Base-by-base conservation (phyloP, 2,329 filamentous ascomycete species). In the Coleophoma eucalyptorum region DNA sequence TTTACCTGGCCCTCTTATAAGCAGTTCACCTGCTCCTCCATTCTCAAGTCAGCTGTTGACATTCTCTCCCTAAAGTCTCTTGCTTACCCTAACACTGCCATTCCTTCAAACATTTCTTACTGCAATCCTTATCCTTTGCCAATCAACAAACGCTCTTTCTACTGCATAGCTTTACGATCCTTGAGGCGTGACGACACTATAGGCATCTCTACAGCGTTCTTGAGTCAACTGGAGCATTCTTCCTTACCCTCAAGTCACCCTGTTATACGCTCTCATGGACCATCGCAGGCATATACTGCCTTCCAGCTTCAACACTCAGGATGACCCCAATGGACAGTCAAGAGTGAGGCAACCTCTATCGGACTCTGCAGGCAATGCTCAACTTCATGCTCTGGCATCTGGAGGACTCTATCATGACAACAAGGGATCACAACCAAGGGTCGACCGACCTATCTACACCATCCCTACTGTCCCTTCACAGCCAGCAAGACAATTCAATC, bases 91-190 rank as follows among this genome's bases (percentile, higher is more conserved):
- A 52, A 50, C 33, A 48, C 53, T 60, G 50, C 56, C 62, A 66
- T 65, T 65, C 62, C 62, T 62, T 53, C 49, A 57, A 60, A 58
- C 61, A 65, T 65, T 63, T 65, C 52, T 65, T 55, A 58, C 50
- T 51, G 37, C 61, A 64, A 63, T 62, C 59, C 58, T 60, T 59
- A 62, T 57, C 57, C 58, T 55, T 58, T 52, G 32, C 53, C 56
- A 48, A 54, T 51, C 55, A 60, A 59, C 54, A 49, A 50, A 58
- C 51, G 33, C 46, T 55, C 52, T 49, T 58, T 56, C 47, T n/a
- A 26, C 42, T 55, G 43, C 46, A 48, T 50, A 54, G 50, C 49
- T 49, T 57, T 51, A 44, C 48, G 19, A 50, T 48, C 46, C 48
- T 48, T 53, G 51, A 53, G 54, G 43, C 52, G 41, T 51, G 48